These are phyloP conservation scores for Cladophialophora immunda DNA, from an alignment of 2,329 filamentous ascomycete species.

Conservation along the genomic window DNA sequence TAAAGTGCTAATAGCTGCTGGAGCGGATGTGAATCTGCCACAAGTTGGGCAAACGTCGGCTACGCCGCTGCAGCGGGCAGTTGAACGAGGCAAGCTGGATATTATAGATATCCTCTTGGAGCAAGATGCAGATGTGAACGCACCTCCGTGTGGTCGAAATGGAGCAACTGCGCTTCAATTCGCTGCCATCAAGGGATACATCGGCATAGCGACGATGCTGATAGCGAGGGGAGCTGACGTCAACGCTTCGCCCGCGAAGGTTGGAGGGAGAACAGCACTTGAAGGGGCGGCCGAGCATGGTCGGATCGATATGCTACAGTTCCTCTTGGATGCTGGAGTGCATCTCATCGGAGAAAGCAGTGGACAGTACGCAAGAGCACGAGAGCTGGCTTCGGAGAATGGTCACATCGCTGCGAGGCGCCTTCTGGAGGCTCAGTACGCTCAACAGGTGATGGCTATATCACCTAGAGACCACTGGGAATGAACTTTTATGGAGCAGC, in stretches of 20 bases:
- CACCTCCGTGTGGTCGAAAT: neutral
- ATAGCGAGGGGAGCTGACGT: neutral
- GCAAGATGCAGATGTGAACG: constrained; percentile 5
- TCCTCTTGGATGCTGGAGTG: constrained; percentile 43
- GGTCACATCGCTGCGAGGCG: neutral
- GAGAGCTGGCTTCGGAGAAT: neutral
- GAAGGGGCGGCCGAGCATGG: constrained; percentile 44
- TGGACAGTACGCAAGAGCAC: neutral
- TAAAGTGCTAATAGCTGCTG: neutral
- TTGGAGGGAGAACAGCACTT: constrained; percentile 42
- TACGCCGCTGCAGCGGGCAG: constrained; percentile 4
- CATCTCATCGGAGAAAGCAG: constrained; percentile 9
- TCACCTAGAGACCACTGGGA: constrained; percentile 9
- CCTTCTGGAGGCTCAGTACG: neutral
- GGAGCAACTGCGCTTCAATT: constrained; percentile 15
- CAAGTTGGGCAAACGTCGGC: neutral
- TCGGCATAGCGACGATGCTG: constrained; percentile 1
- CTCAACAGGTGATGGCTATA: neutral
- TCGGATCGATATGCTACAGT: constrained; percentile 43
- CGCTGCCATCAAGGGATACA: neutral
- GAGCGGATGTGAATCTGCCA: neutral
- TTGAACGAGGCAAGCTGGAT: neutral
- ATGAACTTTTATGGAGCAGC: too few relatives aligned
- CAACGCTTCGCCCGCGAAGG: constrained; percentile 17
- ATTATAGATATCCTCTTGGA: neutral